Evolutionary conservation across 2,329 filamentous ascomycete genomes (phyloP).

Genomic region (Cordyceps tenuipes): DNA sequence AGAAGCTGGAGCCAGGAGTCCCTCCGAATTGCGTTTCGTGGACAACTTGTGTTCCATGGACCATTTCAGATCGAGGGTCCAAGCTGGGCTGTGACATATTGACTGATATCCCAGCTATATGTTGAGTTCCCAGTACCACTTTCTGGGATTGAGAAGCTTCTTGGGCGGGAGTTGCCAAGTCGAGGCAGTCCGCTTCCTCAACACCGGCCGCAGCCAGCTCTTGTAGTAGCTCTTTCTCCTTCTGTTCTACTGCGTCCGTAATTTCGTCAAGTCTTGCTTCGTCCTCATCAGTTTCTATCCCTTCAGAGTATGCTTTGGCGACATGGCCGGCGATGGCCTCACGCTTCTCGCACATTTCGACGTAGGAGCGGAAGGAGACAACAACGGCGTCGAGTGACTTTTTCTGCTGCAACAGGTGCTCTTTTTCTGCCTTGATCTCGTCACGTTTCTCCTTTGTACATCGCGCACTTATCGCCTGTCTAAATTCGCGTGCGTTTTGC

Average conservation of each 20-base stretch:
- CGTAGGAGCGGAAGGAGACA: constrained; percentile 34
- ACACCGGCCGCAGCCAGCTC: constrained; percentile 38
- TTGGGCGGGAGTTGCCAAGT: constrained; percentile 15
- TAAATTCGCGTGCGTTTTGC: constrained; percentile 41
- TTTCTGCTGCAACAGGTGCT: constrained; percentile 37
- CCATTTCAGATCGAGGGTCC: constrained; percentile 23
- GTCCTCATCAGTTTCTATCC: constrained; percentile 42
- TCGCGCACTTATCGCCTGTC: constrained; percentile 37
- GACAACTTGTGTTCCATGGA: constrained; percentile 38
- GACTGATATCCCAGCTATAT: constrained; percentile 21
- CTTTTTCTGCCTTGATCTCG: constrained; percentile 42
- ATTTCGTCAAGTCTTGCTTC: constrained; percentile 42
- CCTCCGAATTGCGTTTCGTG: constrained; percentile 41
- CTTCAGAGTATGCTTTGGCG: constrained; percentile 41
- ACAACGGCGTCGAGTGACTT: constrained; percentile 34
- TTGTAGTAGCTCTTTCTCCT: constrained; percentile 34
- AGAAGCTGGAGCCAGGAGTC: constrained; percentile 16
- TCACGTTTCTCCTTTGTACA: constrained; percentile 37
- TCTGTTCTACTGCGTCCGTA: constrained; percentile 34
- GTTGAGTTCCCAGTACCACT: constrained; percentile 37
- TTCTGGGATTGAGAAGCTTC: constrained; percentile 13
- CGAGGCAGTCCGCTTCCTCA: constrained; percentile 32
- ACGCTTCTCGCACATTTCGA: constrained; percentile 32
- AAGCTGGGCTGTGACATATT: constrained; percentile 26
- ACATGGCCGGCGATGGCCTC: constrained; percentile 40